Evolutionary conservation across 1,284 basidiomycete species (phyloP).

Genomic region (Ganoderma lucidum): DNA sequence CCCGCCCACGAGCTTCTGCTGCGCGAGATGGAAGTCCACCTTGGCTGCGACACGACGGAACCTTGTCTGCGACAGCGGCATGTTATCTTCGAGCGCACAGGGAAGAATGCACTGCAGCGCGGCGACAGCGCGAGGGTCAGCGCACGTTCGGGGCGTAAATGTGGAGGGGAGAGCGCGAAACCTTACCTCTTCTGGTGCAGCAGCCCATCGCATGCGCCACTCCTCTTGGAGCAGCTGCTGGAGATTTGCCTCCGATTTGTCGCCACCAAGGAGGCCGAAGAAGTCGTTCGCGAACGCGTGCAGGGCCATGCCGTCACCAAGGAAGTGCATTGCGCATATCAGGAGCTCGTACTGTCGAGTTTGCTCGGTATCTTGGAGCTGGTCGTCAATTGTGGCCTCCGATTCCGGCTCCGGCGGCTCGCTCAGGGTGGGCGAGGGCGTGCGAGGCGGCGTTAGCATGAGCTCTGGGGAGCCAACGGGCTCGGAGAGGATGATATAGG

Average conservation of each 20-base stretch:
- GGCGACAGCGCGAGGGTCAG: slow-evolving; percentile 15
- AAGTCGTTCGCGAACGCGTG: slow-evolving; percentile 80
- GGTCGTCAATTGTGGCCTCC: slow-evolving; percentile 7
- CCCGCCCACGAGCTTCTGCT: slow-evolving; percentile 61
- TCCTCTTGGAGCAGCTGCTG: slow-evolving; percentile 52
- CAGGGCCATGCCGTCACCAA: slow-evolving; percentile 83
- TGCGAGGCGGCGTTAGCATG: slow-evolving; percentile 48
- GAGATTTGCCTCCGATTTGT: slow-evolving; percentile 52
- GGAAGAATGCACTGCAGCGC: slow-evolving; percentile 52
- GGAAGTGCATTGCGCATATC: slow-evolving; percentile 75
- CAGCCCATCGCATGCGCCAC: slow-evolving; percentile 52
- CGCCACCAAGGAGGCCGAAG: slow-evolving; percentile 62
- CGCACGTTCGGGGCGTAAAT: slow-evolving; percentile 13
- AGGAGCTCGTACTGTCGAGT: slow-evolving; percentile 58
- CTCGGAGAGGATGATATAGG: slow-evolving; percentile 72
- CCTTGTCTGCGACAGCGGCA: slow-evolving; percentile 49
- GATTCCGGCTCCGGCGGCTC: slow-evolving; percentile 7
- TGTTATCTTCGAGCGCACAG: slow-evolving; percentile 58
- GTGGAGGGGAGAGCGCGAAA: neutral
- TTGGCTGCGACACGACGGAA: slow-evolving; percentile 55
- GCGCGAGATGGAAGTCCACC: slow-evolving; percentile 62
- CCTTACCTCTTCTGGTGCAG: slow-evolving; percentile 37
- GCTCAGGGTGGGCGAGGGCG: slow-evolving; percentile 38
- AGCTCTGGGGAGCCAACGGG: slow-evolving; percentile 28
- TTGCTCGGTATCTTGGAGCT: slow-evolving; percentile 19